Evolutionary conservation across 306 rosid genomes (phyloP), one percentile per base, ranked within the genome.

Genomic region (Dalbergia cultrata): DNA sequence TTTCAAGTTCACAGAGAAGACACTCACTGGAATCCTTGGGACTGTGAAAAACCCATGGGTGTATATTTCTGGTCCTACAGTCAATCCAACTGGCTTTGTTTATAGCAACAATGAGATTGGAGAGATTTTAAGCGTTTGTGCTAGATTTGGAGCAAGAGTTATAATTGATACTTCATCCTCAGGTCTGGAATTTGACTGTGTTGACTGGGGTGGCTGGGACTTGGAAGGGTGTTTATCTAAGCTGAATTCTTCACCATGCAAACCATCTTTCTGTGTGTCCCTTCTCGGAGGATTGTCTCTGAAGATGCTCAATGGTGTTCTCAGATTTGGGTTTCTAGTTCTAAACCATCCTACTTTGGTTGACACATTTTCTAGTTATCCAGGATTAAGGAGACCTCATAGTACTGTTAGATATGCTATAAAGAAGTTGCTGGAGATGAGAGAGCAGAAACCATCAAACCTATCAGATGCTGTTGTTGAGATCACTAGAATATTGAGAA

Each of bases 1-100:
- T 54, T 95, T 88, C 81, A 95, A 95, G 90, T 85, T 93, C 60
- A 92, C 96, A 16, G 90, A 82, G 59, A 84, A 79, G 70, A 31
- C 86, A 77, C 96, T 95, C 77, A 62, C 83, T 56, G 83, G 81
- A 71, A 80, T 74, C 58, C 92, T 95, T 54, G 87, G 84, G 81
- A 80, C 91, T 41, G 87, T 89, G 72, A 74, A 82, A 74, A 93
- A 86, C 62, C 98, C 99, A 54, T 95, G 97, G 98, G 87, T 95
- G 21, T 93, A 89, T 88, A 90, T 95, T 83, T 95, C 94, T 82
- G 99, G 99, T 53, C 99, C 99, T 76, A 95, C 99, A 43, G 78
- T 93, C 62, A 92, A 74, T 84, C 99, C 98, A 67, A 95, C 98
- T 74, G 99, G 99, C 85, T 85, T 85, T 84, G 67, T 95, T 82